Evolutionary conservation across 768 basidiomycete genomes (phyloP), one percentile per base, ranked within the genome.

Genomic region (Psilocybe cubensis): DNA sequence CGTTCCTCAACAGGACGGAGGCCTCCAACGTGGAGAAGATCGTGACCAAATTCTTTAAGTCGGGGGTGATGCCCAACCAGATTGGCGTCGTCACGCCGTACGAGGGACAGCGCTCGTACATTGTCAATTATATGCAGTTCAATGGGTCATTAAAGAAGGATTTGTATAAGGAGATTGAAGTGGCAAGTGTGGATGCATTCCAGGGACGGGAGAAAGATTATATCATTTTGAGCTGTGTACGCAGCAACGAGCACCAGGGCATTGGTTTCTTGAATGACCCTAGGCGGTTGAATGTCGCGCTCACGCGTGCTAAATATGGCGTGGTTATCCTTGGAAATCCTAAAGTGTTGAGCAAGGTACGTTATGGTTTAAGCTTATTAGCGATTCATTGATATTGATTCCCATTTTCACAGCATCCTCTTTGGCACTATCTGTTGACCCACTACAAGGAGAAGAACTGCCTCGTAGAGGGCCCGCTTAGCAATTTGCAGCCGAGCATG

Each of bases 261-360:
- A 99, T 99, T 58, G 97, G 97, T 44, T 99, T 99, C 83, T 83
- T 99, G 78, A 98, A 96, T 66, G 97, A 99, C 71, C 97, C 97
- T 6, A 80, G 97, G 61, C 87, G 97, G 53, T 74, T 99, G 65
- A 99, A 99, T 67, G 97, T 99, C 47, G 97, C 97, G 23, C 82
- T 99, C 42, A 98, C 97, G 1, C 84, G 97, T 60, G 96, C 97
- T 38, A 98, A 98, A 73, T 99, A 98, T 69, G 97, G 97, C 2
- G 90, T 96, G 8, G 97, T 99, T 48, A 98, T 99, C 66, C 81
- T 99, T n/a, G 97, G 97, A n/a, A 99, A 99, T 71, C 97, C 97
- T 3, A 98, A 98, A 72, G 96, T 99, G 54, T 78, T 99, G 47
- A 97, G 94, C 88, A 99, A 98, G 89, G 96, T 94, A 62, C 38